Evolutionary conservation across 352 stramenopile species (phyloP).

Genomic region (Phytophthora pini): DNA sequence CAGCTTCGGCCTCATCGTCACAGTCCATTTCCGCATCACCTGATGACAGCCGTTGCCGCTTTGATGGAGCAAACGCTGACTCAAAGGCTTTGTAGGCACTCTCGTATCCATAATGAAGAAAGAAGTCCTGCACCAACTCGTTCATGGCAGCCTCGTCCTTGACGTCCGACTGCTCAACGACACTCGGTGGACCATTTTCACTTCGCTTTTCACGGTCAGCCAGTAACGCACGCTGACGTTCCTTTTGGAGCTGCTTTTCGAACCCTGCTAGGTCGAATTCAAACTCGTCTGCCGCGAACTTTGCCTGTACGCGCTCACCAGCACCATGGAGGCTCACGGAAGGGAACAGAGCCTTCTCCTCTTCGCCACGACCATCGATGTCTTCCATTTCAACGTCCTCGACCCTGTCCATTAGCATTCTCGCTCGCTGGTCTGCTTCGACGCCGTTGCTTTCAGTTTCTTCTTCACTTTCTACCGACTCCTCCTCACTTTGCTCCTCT

Average conservation of each 20-base stretch:
- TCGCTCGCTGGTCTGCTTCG: neutral
- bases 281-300: constrained; percentile 36
- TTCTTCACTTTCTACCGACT: constrained; percentile 9
- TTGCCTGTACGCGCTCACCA: constrained; percentile 37
- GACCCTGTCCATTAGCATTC: neutral
- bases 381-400: constrained; percentile 40
- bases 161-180: constrained; percentile 13
- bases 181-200: neutral
- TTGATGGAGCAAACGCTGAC: constrained; percentile 6
- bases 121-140: constrained; percentile 48
- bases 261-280: constrained; percentile 59
- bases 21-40: constrained; percentile 16
- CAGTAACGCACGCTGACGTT: constrained; percentile 43
- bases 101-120: constrained; percentile 50
- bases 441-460: constrained; percentile 23
- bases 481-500: constrained; percentile 15
- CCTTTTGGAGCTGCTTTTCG: constrained; percentile 49
- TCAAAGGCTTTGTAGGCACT: constrained; percentile 40
- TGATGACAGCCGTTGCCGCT: constrained; percentile 7
- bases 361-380: constrained; percentile 11
- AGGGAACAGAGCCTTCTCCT: constrained; percentile 44
- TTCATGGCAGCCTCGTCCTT: constrained; percentile 46
- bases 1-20: constrained; percentile 1
- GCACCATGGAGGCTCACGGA: constrained; percentile 53
- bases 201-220: constrained; percentile 9